Percentiles rank a stretch among this genome's conserved stretches.
Conservation (phyloP, 2,329 filamentous ascomycete species). For the Trichophaea hybrida region DNA sequence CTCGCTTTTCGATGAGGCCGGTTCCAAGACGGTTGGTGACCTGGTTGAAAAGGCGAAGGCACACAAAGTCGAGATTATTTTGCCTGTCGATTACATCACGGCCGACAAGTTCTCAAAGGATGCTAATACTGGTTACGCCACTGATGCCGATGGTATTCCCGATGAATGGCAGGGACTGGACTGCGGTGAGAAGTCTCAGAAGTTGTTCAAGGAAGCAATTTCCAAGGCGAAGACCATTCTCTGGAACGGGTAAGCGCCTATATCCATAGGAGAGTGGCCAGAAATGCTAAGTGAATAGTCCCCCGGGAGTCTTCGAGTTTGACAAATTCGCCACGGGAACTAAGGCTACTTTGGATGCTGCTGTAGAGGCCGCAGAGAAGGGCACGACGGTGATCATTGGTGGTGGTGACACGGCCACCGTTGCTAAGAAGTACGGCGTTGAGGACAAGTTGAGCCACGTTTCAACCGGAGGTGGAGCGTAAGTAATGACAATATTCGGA, state of each 20-base stretch:
- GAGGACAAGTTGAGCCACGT: slow-evolving; percentile 98
- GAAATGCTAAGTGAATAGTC: slow-evolving; percentile 35
- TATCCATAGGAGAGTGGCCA: background rate
- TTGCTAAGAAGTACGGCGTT: slow-evolving; percentile 90
- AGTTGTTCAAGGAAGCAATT: slow-evolving; percentile 80
- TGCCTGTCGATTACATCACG: slow-evolving; percentile 89
- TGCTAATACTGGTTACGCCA: slow-evolving; percentile 65
- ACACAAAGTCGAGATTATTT: slow-evolving; percentile 87
- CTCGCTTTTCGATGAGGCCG: slow-evolving; percentile 85
- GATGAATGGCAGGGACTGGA: slow-evolving; percentile 98
- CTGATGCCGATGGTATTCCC: slow-evolving; percentile 76
- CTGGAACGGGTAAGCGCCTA: slow-evolving; percentile 57
- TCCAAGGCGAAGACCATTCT: slow-evolving; percentile 85
- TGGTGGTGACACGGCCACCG: slow-evolving; percentile 93
- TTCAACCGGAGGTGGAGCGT: slow-evolving; percentile 84
- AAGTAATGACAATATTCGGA: slow-evolving; percentile 13
- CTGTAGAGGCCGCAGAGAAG: slow-evolving; percentile 60
- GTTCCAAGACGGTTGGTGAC: slow-evolving; percentile 75
- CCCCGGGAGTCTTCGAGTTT: slow-evolving; percentile 93
- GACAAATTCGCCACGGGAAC: slow-evolving; percentile 86
- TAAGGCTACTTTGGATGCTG: slow-evolving; percentile 80
- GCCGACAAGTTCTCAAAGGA: slow-evolving; percentile 88
- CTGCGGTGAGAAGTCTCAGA: slow-evolving; percentile 74
- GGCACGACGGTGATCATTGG: slow-evolving; percentile 98
- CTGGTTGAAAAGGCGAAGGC: slow-evolving; percentile 92